Evolutionary conservation across 2,329 filamentous ascomycete species (phyloP).

Genomic region (Penicillium decumbens): DNA sequence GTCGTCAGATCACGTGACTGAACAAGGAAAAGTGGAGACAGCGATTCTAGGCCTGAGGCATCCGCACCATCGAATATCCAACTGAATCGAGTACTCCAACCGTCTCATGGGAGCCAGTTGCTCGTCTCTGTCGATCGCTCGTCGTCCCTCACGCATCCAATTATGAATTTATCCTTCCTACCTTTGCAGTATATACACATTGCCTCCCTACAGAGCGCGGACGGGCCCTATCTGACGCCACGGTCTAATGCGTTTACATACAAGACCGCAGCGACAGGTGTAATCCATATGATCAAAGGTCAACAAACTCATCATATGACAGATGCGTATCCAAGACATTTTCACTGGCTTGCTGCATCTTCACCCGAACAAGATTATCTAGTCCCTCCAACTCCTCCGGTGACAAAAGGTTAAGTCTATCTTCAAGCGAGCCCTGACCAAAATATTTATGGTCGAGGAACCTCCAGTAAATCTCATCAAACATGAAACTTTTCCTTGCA

Average conservation of each 20-base stretch:
- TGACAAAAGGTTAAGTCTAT: background rate
- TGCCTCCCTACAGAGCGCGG: too few species aligned
- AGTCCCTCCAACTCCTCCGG: background rate
- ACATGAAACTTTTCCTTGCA: background rate
- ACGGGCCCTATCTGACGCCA: too few species aligned
- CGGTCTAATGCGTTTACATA: too few species aligned
- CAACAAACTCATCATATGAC: conserved; percentile 6
- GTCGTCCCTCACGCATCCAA: too few species aligned
- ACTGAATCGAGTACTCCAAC: too few species aligned
- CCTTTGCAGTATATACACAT: too few species aligned
- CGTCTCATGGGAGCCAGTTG: too few species aligned
- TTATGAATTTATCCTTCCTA: too few species aligned
- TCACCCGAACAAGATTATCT: background rate
- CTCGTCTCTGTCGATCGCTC: too few species aligned
- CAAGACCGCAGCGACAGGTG: too few species aligned
- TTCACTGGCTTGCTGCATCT: conserved; percentile 6
- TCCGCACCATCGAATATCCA: too few species aligned
- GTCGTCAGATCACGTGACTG: conserved; percentile 16
- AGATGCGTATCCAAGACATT: conserved; percentile 1
- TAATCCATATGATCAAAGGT: background rate
- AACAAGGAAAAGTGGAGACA: background rate
- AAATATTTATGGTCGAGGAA: background rate
- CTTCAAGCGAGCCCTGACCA: background rate
- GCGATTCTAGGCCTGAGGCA: background rate
- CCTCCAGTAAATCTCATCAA: background rate